These are phyloP conservation scores for Pichia sp. DNA, from an alignment of 1,139 yeast genomes.

Conservation along the genomic window DNA sequence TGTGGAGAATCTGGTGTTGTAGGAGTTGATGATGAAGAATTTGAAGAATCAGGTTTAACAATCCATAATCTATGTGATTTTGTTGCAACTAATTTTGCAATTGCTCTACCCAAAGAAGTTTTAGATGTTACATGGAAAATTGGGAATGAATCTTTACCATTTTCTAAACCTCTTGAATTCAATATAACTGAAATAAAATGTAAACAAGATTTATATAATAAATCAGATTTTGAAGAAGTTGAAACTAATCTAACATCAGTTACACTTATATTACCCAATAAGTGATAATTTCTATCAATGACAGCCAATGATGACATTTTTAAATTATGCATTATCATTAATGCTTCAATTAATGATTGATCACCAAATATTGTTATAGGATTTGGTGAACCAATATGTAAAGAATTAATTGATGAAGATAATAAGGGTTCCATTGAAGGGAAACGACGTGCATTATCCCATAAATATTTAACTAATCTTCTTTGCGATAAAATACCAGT, in stretches of 20 bases:
- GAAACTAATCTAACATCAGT: constrained; percentile 89
- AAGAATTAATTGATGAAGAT: constrained; percentile 59
- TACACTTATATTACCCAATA: constrained; percentile 87
- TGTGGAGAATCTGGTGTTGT: constrained; percentile 11
- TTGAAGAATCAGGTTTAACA: constrained; percentile 48
- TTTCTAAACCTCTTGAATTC: constrained; percentile 82
- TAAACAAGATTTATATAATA: constrained; percentile 74
- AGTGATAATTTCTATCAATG: constrained; percentile 68
- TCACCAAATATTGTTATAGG: constrained; percentile 84
- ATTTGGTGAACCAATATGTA: constrained; percentile 60
- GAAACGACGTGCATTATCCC: constrained; percentile 90
- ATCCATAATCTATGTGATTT: constrained; percentile 92
- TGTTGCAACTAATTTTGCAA: constrained; percentile 94
- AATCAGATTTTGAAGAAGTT: constrained; percentile 74
- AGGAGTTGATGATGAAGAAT: constrained; percentile 7
- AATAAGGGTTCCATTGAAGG: constrained; percentile 71
- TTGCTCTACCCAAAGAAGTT: constrained; percentile 77
- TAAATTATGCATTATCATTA: constrained; percentile 75
- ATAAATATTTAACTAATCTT: constrained; percentile 69
- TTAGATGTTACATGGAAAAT: constrained; percentile 84
- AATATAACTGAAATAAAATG: constrained; percentile 84
- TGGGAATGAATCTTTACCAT: constrained; percentile 95
- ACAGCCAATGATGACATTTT: constrained; percentile 90
- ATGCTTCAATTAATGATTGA: constrained; percentile 78
- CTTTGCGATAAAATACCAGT: constrained; percentile 87